Evolutionary conservation across 805 yeast genomes (phyloP), one percentile per base, ranked within the genome.

Genomic region (Saturnispora hagleri): DNA sequence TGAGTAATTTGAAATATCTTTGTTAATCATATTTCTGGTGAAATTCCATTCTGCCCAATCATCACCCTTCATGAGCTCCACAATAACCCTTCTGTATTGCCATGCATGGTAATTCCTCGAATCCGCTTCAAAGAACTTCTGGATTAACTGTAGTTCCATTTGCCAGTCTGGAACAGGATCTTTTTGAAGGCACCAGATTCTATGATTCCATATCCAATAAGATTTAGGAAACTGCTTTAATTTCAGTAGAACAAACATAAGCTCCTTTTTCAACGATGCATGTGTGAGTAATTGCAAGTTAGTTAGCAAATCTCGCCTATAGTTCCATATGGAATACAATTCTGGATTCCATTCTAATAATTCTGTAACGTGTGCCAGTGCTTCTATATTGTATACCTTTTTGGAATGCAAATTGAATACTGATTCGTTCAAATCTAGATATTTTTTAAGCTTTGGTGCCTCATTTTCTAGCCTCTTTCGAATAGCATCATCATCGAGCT

Each of bases 161-260:
- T 71, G 64, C 93, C 95, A 89, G 50, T 82, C 69, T 10, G 84
- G 79, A 36, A 49, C 31, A 0, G 62, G 58, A 34, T 79, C 77
- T 18, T 71, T 63, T 35, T 77, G 74, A 40, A 91, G 67, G 43
- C 86, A 76, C 98, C 99, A 93, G 10, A 77, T 69, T 36, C 99
- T 73, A 64, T 93, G 97, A 59, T 83, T 86, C 97, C 98, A 93
- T 12, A 93, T 82, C 97, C 98, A 93, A 63, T 93, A 93, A 41
- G 90, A 88, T 64, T 93, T 93, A 1, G 99, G 98, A 57, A 69
- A 82, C 51, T 73, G 67, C 51, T 77, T 77, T 58, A 93, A 67
- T 57, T 81, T 77, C 0, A 64, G 66, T 69, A 83, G 72, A 1
- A 82, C 73, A 61, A 87, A 81, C 24, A 67, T 57, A 44, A 93